Evolutionary conservation across 2,329 filamentous ascomycete species (phyloP).

Genomic region (Claviceps capensis): DNA sequence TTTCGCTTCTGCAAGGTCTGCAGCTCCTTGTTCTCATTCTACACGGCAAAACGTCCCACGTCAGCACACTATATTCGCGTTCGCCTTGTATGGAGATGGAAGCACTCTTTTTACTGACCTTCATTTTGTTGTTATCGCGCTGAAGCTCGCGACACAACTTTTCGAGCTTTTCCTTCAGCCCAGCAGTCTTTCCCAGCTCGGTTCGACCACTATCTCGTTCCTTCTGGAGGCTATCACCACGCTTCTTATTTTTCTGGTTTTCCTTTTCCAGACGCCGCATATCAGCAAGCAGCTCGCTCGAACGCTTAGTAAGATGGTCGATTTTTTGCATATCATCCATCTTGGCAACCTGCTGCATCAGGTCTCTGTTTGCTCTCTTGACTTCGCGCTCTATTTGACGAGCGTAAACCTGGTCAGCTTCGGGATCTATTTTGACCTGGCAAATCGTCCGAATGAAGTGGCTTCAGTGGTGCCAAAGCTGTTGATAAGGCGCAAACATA

Average conservation of each 20-base stretch:
- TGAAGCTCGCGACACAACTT: conserved; percentile 91
- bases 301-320: conserved; percentile 79
- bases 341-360: conserved; percentile 77
- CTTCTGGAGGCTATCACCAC: conserved; percentile 86
- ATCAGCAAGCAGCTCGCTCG: conserved; percentile 78
- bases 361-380: conserved; percentile 82
- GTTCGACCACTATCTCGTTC: conserved; percentile 84
- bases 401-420: conserved; percentile 2
- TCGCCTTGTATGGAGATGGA: neutral
- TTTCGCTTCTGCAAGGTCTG: conserved; percentile 77
- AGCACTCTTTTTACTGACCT: conserved; percentile 40
- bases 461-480: neutral
- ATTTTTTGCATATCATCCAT: conserved; percentile 88
- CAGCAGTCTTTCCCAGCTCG: conserved; percentile 80
- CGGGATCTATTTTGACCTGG: neutral
- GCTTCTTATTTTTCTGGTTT: conserved; percentile 90
- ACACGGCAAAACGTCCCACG: conserved; percentile 5
- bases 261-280: conserved; percentile 95
- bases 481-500: conserved; percentile 21
- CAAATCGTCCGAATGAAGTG: neutral
- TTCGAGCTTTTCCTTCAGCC: conserved; percentile 90
- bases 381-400: conserved; percentile 65
- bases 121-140: conserved; percentile 95
- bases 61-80: conserved; percentile 12
- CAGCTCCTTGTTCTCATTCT: conserved; percentile 88